Conservation (phyloP, 441 rosid species). For the Croton laevigatus region DNA sequence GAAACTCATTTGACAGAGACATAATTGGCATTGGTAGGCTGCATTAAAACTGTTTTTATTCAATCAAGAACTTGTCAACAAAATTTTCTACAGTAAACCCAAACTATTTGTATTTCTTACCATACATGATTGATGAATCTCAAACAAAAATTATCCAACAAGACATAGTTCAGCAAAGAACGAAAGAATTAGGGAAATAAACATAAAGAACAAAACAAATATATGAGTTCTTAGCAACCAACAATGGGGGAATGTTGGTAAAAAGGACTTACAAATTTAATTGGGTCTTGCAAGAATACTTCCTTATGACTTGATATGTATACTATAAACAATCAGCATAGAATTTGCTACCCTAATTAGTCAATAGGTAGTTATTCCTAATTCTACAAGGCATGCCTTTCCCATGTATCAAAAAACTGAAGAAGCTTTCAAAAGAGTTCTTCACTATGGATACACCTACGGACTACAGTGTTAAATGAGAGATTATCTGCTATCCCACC, state of each 20-base stretch:
- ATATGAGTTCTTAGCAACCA: conserved; percentile 30
- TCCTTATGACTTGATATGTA: conserved; percentile 37
- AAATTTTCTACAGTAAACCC: neutral
- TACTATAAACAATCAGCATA: conserved; percentile 51
- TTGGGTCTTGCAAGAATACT: conserved; percentile 39
- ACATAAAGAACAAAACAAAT: conserved; percentile 17
- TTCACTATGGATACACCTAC: conserved; percentile 40
- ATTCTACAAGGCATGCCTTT: conserved; percentile 35
- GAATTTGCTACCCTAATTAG: conserved; percentile 48
- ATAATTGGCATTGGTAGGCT: neutral
- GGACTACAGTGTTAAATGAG: conserved; percentile 29
- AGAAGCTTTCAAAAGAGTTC: conserved; percentile 38
- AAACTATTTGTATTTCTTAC: neutral
- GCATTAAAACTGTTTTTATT: too few species aligned
- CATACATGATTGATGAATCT: neutral
- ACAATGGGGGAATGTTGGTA: conserved; percentile 29
- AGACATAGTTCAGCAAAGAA: conserved; percentile 8
- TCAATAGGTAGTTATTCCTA: conserved; percentile 47
- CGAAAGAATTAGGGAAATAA: conserved; percentile 15
- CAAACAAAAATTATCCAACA: too few species aligned
- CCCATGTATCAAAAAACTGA: conserved; percentile 30
- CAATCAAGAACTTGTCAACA: too few species aligned
- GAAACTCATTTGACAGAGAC: neutral
- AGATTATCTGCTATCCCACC: conserved; percentile 33
- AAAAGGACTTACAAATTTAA: conserved; percentile 26